phyloP scores from a whole-genome alignment of 116 monocot genomes.

The Papilionanthe hybrid region DNA sequence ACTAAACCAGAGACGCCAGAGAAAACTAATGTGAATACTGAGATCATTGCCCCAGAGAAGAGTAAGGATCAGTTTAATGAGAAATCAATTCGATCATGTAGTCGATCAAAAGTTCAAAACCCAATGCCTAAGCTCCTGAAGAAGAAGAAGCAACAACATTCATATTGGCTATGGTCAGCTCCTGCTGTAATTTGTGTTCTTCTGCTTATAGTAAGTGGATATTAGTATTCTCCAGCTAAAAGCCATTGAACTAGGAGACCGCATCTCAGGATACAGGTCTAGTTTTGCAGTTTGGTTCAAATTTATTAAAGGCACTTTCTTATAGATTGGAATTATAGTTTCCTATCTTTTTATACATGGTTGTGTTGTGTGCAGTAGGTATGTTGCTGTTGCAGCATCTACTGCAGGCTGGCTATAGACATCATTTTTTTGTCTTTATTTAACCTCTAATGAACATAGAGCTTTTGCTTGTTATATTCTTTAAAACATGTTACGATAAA shows the following conservation, averaged over 20 bases:
- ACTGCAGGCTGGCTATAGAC: background rate
- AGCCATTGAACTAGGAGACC: background rate
- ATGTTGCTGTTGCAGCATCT: too few relatives aligned
- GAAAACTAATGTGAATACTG: conserved; percentile 28
- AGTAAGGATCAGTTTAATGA: conserved; percentile 42
- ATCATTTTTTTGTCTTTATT: background rate
- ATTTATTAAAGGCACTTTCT: background rate
- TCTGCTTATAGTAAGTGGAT: conserved; percentile 19
- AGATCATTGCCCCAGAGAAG: conserved; percentile 19
- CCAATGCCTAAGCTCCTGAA: conserved; percentile 41
- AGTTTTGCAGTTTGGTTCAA: background rate
- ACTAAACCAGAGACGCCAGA: conserved; percentile 27
- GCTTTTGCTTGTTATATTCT: background rate
- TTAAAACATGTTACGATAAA: background rate
- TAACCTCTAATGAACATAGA: background rate
- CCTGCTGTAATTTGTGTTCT: conserved; percentile 26
- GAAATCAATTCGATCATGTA: conserved; percentile 20
- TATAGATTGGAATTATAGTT: background rate
- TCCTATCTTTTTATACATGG: background rate
- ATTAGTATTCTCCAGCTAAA: conserved; percentile 25
- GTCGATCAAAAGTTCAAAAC: conserved; percentile 16
- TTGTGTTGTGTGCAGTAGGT: conserved; percentile 4
- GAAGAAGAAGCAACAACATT: conserved; percentile 59
- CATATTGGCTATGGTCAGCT: conserved; percentile 49
- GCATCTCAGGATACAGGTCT: background rate